phyloP scores from a whole-genome alignment of 768 basidiomycete species.

The Pleurotus sapidus region DNA sequence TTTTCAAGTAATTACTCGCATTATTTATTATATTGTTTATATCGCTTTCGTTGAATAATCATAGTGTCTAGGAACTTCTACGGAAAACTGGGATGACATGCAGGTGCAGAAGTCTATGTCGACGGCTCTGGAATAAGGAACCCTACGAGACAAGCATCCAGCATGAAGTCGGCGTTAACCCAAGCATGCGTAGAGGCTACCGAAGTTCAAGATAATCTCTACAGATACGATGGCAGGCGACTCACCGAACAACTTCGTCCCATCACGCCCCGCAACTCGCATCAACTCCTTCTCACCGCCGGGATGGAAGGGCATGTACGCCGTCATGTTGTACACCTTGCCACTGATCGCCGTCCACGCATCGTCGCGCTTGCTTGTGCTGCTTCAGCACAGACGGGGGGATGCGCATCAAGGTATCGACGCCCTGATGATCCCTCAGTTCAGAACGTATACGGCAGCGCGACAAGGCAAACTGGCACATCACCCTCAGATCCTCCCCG shows the following conservation, averaged over 20 bases:
- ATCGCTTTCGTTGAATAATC: no score
- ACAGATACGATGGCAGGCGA: background rate
- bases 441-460: constrained; percentile 12
- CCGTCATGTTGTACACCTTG: constrained; percentile 95
- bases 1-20: no score
- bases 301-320: constrained; percentile 89
- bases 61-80: no score
- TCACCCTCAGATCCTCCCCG: constrained; percentile 75
- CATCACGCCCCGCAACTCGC: constrained; percentile 93
- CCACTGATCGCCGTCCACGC: constrained; percentile 93
- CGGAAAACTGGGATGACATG: no score
- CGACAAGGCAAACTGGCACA: constrained; percentile 16
- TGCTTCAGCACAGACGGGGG: constrained; percentile 73
- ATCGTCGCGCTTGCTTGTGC: constrained; percentile 82
- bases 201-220: no score
- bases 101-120: constrained; percentile 18
- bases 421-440: constrained; percentile 52
- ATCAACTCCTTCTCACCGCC: constrained; percentile 94
- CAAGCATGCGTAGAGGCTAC: constrained; percentile 90
- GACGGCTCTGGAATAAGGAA: constrained; percentile 76
- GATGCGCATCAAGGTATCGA: constrained; percentile 64
- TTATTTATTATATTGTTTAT: no score
- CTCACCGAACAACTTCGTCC: constrained; percentile 91
- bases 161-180: constrained; percentile 96
- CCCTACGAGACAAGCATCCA: constrained; percentile 90